Evolutionary conservation across 306 rosid species (phyloP).

Genomic region (Acacia melanoxylon): DNA sequence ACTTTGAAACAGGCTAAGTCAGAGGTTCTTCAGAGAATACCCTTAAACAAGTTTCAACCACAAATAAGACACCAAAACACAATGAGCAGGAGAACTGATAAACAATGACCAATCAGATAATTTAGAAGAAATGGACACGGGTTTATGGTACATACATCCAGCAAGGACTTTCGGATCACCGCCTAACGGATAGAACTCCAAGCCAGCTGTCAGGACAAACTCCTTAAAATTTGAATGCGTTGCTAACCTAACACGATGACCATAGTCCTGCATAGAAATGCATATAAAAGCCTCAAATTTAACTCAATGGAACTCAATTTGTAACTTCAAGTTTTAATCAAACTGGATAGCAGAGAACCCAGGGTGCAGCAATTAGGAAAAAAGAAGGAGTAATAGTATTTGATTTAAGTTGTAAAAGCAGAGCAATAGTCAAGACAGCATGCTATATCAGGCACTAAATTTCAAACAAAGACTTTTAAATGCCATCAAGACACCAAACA

Average conservation of each 20-base stretch:
- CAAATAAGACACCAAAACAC: background rate
- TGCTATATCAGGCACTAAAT: no score
- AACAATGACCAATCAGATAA: conserved; percentile 20
- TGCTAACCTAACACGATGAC: conserved; percentile 98
- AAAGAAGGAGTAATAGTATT: no score
- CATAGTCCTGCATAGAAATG: conserved; percentile 82
- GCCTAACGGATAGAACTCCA: conserved; percentile 97
- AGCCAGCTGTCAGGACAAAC: conserved; percentile 96
- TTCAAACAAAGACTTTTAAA: background rate
- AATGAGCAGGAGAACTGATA: conserved; percentile 6
- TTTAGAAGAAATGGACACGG: conserved; percentile 24
- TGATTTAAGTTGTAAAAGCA: no score
- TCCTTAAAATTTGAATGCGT: conserved; percentile 98
- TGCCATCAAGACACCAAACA: background rate
- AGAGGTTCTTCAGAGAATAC: background rate
- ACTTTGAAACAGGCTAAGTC: background rate
- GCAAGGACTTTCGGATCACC: conserved; percentile 99
- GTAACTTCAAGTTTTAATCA: conserved; percentile 13
- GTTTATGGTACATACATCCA: conserved; percentile 83
- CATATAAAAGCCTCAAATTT: background rate
- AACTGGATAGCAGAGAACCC: no score
- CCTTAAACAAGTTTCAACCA: conserved; percentile 3
- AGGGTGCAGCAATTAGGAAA: no score
- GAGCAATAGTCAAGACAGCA: no score
- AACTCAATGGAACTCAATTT: conserved; percentile 5